Evolutionary conservation across 1,139 yeast species (phyloP).

Genomic region (Pichia sp.): DNA sequence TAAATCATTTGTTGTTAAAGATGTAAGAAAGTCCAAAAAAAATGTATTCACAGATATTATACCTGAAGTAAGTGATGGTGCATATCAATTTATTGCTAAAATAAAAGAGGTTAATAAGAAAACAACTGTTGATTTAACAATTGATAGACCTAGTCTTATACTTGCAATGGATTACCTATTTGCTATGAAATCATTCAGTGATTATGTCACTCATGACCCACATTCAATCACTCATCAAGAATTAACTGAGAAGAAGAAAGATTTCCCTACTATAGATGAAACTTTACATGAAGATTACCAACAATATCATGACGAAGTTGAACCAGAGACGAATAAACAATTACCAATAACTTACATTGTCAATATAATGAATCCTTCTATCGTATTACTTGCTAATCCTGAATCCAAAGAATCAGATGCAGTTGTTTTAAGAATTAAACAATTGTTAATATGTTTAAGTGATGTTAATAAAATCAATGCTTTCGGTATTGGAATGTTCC

Average conservation of each 20-base stretch:
- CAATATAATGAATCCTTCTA: constrained; percentile 70
- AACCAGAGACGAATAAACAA: neutral
- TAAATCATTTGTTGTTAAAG: constrained; percentile 71
- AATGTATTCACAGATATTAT: constrained; percentile 76
- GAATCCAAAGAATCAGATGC: constrained; percentile 69
- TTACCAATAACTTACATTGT: constrained; percentile 38
- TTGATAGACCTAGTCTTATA: constrained; percentile 76
- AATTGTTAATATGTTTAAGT: constrained; percentile 64
- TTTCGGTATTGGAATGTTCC: constrained; percentile 78
- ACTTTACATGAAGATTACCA: constrained; percentile 1
- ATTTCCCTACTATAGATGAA: constrained; percentile 1
- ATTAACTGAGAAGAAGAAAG: neutral
- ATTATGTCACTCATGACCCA: constrained; percentile 31
- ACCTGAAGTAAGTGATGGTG: constrained; percentile 57
- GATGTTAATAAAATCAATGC: constrained; percentile 60
- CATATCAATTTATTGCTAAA: constrained; percentile 65
- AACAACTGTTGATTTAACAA: constrained; percentile 42
- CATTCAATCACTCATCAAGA: neutral
- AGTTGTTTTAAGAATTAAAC: constrained; percentile 81
- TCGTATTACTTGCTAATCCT: constrained; percentile 78
- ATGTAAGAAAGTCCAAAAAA: constrained; percentile 52
- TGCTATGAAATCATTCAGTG: constrained; percentile 61
- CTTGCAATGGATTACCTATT: constrained; percentile 81
- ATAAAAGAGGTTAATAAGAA: constrained; percentile 35
- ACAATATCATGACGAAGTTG: neutral